Conservation (phyloP, 2,329 filamentous ascomycete genomes). For the Penicillium thymicola region DNA sequence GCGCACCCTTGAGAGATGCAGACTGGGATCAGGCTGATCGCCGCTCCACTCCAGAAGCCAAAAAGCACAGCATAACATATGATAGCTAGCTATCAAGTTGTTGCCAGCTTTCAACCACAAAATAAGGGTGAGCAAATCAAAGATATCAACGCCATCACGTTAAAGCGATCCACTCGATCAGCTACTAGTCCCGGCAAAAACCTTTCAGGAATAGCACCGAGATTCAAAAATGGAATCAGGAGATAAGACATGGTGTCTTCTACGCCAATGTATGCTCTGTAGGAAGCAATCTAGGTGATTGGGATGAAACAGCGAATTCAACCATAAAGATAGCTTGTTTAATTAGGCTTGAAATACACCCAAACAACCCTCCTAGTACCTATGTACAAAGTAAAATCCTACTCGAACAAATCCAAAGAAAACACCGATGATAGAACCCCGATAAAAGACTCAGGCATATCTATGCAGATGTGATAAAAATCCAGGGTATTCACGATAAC, state of each 20-base stretch:
- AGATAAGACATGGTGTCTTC: too few species aligned
- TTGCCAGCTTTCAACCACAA: conserved; percentile 21
- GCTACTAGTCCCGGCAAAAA: conserved; percentile 24
- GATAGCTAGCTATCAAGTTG: conserved; percentile 7
- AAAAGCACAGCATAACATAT: conserved; percentile 27
- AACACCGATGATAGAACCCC: not conserved
- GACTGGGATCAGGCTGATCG: conserved; percentile 38
- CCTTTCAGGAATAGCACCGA: conserved; percentile 23
- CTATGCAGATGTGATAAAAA: conserved; percentile 4
- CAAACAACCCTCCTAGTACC: too few species aligned
- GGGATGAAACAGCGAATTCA: conserved; percentile 28
- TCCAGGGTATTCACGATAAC: conserved; percentile 10
- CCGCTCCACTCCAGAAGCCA: conserved; percentile 38
- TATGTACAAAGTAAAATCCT: not conserved
- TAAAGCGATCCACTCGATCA: conserved; percentile 28
- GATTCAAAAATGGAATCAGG: conserved; percentile 27
- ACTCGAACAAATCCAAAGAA: not conserved
- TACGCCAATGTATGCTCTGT: too few species aligned
- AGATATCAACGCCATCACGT: conserved; percentile 25
- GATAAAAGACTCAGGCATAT: not conserved
- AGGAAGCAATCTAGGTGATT: conserved; percentile 26
- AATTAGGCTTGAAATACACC: not conserved
- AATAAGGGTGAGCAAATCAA: conserved; percentile 18
- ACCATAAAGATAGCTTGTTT: conserved; percentile 16
- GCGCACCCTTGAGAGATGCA: conserved; percentile 49